A percentile compares a stretch with the other conserved stretches of the same genome.
These are phyloP conservation scores for Darksidea phi DNA, from an alignment of 495 filamentous ascomycete genomes.

Conservation along the genomic window DNA sequence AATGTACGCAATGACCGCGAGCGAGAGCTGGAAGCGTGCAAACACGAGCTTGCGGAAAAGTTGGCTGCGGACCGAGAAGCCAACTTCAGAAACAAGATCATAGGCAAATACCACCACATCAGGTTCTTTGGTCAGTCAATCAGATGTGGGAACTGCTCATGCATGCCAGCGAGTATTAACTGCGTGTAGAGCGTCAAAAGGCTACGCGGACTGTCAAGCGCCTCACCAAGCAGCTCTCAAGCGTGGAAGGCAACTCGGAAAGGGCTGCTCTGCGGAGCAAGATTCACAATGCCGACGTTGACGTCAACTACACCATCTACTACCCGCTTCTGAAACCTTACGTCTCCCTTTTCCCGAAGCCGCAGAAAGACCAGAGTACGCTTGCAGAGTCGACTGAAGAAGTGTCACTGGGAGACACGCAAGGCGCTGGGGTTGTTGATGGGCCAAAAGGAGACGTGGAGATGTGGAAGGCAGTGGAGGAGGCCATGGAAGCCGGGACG, in stretches of 20 bases:
- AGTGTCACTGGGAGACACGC: conserved; percentile 13
- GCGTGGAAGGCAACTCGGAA: conserved; percentile 50
- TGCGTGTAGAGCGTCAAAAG: conserved; percentile 72
- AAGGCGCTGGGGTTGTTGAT: background rate
- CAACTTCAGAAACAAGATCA: conserved; percentile 64
- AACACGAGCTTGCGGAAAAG: conserved; percentile 63
- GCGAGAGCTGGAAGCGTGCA: conserved; percentile 72
- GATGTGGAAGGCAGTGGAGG: conserved; percentile 69
- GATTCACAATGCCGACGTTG: conserved; percentile 71
- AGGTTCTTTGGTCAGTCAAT: conserved; percentile 72
- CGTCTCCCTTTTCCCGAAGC: conserved; percentile 66
- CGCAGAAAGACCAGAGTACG: conserved; percentile 16
- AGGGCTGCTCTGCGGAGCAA: conserved; percentile 41
- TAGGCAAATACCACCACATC: conserved; percentile 89
- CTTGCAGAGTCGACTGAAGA: conserved; percentile 29
- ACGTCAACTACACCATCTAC: conserved; percentile 79
- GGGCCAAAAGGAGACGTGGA: conserved; percentile 49
- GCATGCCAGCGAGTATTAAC: conserved; percentile 5
- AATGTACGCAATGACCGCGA: conserved; percentile 74
- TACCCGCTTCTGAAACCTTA: conserved; percentile 80
- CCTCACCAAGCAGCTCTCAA: conserved; percentile 56
- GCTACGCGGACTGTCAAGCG: conserved; percentile 68
- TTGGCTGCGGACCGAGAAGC: conserved; percentile 49
- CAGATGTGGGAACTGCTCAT: too few species aligned
- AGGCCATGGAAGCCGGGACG: conserved; percentile 65